Base-by-base conservation (phyloP, 441 rosid genomes). In the Capsella rubella region DNA sequence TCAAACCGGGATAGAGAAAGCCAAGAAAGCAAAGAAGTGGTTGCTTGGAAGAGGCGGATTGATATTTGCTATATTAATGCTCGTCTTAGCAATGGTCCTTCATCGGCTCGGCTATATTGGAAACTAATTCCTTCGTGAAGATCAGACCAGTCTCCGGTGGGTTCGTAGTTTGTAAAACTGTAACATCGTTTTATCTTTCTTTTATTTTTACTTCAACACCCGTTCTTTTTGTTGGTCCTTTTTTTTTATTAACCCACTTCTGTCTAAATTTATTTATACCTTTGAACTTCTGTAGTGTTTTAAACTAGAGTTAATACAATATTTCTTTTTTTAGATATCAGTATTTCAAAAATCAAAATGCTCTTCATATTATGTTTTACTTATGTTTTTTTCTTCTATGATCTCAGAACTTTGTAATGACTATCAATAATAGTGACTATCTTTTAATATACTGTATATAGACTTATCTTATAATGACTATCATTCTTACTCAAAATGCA, bases 11-110 rank as follows among this genome's bases (percentile, higher is more conserved):
- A 89, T 87, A 1, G 87, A 87, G 74, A 84, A 84, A 50, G 93
- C 84, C 1, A 90, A 77, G 85, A 91, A 85, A 79, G 88, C 95
- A 35, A 95, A 95, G 87, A 91, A 85, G 68, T 92, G 96, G 97
- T 69, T 95, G 71, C 83, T 92, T 0, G 98, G 98, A n/a, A 86
- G 81, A 79, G 87, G 91, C 0, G 99, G 96, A 54, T 79, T 95
- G 89, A 85, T 91, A 37, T 78, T 95, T 57, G 99, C 97, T 0
- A 75, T 95, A 55, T 78, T 85, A 81, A 88, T 95, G 79, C 93
- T 95, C 72, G 57, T 95, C 67, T 73, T 95, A 70, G 98, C 99
- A 2, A 53, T 91, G 21, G 12, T 92, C 75, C 90, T 95, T 77
- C 92, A 90, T 32, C 76, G 93, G 84, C 82, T 91, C 49, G 96